Base-by-base conservation (phyloP, 306 rosid genomes). In the Vachellia pachyceras region DNA sequence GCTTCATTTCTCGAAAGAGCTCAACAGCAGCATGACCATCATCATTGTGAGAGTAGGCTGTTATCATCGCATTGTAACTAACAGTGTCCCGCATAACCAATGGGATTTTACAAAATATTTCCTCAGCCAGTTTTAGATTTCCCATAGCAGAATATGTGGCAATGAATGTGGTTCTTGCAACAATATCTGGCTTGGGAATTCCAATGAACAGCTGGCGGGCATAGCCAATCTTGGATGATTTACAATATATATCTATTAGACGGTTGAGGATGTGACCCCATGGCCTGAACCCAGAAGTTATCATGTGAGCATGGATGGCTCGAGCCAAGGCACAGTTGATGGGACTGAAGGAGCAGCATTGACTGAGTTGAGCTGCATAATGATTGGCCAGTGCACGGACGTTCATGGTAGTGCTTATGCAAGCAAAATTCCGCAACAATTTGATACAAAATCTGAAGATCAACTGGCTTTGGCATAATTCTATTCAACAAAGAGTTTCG, bases 1-100 rank as follows among this genome's bases (percentile, higher is more conserved):
- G 69, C 80, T 66, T 85, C 91, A 88, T 85, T 13, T 81, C 79
- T 4, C 77, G 1, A 5, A 81, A 88, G 70, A 88, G 84, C 14
- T 77, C 47, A 18, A 88, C n/a, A 0, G 87, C 89, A 1, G 89
- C 86, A 13, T 83, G 87, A 15, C 91, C 91, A 20, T 88, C 86
- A 0, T 50, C 45, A 17, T 77, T 44, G 29, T 77, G 89, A 3
- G 89, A 88, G 61, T 70, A 88, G 0, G 87, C 86, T 0, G 87
- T 88, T 79, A 88, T 85, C 91, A 88, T 85, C 69, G 91, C 89
- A n/a, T 88, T 88, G 81, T 88, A 88, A 46, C 84, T 70, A 33
- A 88, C 79, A 0, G 87, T 83, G 52, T 88, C 91, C 0, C 89
- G 85, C 22, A 81, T 58, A 49, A 69, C 1, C 17, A 75, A 72